These are phyloP conservation scores for Dendrobium officinale DNA, from an alignment of 106 monocot species.

Conservation along the genomic window DNA sequence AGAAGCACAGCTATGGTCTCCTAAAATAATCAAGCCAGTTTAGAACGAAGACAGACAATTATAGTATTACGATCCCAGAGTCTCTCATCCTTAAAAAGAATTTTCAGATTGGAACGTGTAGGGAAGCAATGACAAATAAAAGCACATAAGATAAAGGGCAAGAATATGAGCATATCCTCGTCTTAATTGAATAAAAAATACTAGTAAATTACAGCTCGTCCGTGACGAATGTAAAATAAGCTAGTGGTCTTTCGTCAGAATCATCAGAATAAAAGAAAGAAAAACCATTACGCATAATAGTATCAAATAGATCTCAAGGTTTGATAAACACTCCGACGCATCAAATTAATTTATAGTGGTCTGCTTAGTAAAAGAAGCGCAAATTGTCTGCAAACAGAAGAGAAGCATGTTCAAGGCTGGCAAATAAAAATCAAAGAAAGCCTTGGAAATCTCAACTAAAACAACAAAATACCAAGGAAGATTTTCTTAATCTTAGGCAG, in stretches of 20 bases:
- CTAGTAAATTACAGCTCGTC: not conserved
- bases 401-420: not conserved
- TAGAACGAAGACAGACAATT: too few relatives aligned
- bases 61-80: too few relatives aligned
- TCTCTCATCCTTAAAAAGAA: too few relatives aligned
- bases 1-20: too few relatives aligned
- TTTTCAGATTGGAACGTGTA: too few relatives aligned
- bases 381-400: not conserved
- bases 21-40: too few relatives aligned
- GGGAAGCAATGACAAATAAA: too few relatives aligned
- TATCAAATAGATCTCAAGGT: not conserved
- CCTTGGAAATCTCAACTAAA: slow-evolving; percentile 6
- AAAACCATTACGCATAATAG: not conserved
- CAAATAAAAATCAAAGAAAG: slow-evolving; percentile 3
- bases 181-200: not conserved
- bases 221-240: not conserved
- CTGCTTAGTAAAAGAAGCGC: too few relatives aligned
- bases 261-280: not conserved
- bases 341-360: not conserved
- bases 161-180: too few relatives aligned
- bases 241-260: not conserved
- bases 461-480: not conserved
- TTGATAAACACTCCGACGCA: not conserved
- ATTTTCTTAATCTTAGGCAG: not conserved
- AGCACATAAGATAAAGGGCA: too few relatives aligned